Conservation (phyloP, 345 rosid species). For the Bruguiera sexangula region DNA sequence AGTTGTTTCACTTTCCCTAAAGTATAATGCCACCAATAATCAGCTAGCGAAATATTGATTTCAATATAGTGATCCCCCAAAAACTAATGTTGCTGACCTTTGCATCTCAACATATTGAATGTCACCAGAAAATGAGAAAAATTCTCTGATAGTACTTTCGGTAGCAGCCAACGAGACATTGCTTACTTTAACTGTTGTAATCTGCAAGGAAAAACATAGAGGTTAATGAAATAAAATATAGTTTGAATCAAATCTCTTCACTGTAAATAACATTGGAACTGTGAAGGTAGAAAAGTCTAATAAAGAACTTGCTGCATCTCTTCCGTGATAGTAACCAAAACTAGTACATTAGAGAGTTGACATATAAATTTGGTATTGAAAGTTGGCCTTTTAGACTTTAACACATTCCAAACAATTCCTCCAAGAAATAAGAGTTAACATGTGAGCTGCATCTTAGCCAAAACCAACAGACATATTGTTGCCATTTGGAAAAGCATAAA, state of each 20-base stretch:
- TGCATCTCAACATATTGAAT: constrained; percentile 61
- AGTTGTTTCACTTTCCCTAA: constrained; percentile 37
- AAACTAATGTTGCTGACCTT: constrained; percentile 37
- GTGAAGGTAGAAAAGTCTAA: background rate
- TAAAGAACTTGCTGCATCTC: background rate
- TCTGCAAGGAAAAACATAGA: constrained; percentile 24
- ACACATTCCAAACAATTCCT: background rate
- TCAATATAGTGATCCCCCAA: background rate
- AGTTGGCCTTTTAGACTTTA: background rate
- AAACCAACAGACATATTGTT: background rate
- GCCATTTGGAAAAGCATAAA: background rate
- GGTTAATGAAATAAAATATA: background rate
- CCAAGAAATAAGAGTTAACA: background rate
- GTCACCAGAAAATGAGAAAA: constrained; percentile 85
- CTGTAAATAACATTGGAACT: too few relatives aligned
- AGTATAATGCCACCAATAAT: background rate
- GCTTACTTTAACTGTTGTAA: constrained; percentile 45
- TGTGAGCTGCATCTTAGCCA: background rate
- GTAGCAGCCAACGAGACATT: constrained; percentile 69
- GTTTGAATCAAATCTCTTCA: background rate
- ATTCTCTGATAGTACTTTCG: constrained; percentile 64
- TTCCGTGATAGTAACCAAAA: background rate
- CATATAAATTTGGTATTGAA: background rate
- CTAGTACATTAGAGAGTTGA: too few relatives aligned
- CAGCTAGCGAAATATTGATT: background rate